A percentile compares a stretch with the other conserved stretches of the same genome.
Evolutionary conservation across 306 rosid genomes (phyloP).

Genomic region (Citrullus amarus): DNA sequence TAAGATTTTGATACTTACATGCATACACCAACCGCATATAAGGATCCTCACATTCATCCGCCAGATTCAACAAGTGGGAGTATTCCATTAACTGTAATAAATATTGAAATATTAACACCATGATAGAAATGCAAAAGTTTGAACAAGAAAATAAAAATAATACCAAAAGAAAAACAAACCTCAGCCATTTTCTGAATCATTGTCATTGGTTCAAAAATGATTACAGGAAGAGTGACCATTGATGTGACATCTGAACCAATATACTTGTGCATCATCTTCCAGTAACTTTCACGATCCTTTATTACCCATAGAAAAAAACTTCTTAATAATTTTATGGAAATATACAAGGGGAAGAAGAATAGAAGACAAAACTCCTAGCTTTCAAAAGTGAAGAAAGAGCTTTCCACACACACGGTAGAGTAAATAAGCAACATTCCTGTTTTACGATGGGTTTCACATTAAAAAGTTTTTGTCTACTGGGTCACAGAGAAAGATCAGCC

Average conservation of each 20-base stretch:
- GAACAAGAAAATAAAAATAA: neutral
- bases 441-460: neutral
- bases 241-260: slow-evolving; percentile 80
- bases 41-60: slow-evolving; percentile 85
- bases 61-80: slow-evolving; percentile 65
- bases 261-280: slow-evolving; percentile 94
- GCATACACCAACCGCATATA: slow-evolving; percentile 66
- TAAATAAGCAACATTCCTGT: neutral
- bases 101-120: slow-evolving; percentile 13
- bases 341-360: neutral
- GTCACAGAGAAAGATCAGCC: neutral
- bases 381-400: neutral
- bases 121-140: neutral
- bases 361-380: neutral
- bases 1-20: slow-evolving; percentile 33
- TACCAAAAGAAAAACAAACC: slow-evolving; percentile 36
- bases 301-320: neutral
- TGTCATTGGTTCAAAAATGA: slow-evolving; percentile 94
- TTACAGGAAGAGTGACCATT: slow-evolving; percentile 79
- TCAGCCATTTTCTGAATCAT: slow-evolving; percentile 92
- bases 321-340: neutral
- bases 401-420: neutral
- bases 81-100: slow-evolving; percentile 80
- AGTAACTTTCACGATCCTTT: slow-evolving; percentile 85
- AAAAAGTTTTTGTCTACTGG: neutral